Conservation (phyloP, 192 early-diverging fungal genomes). For the Paraglomus occultum region DNA sequence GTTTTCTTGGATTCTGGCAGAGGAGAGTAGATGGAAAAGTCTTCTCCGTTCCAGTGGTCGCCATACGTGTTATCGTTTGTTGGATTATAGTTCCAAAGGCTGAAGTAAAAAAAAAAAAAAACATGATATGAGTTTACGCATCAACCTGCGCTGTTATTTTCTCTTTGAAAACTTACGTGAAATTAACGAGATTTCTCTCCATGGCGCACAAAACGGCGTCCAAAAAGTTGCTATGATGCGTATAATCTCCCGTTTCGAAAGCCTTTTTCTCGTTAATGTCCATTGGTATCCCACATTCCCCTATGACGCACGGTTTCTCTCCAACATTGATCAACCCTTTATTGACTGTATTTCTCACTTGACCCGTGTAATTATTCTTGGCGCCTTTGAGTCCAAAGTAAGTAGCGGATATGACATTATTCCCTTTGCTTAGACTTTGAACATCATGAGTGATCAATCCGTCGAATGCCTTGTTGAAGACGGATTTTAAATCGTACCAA, state of each 20-base stretch:
- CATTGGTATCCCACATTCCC: conserved; percentile 86
- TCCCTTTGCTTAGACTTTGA: conserved; percentile 68
- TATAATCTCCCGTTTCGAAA: conserved; percentile 70
- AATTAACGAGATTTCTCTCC: conserved; percentile 73
- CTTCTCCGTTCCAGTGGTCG: conserved; percentile 86
- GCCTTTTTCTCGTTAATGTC: conserved; percentile 76
- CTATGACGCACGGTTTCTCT: conserved; percentile 64
- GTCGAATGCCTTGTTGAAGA: conserved; percentile 72
- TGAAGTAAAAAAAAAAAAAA: conserved; percentile 25
- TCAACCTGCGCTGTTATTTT: not conserved
- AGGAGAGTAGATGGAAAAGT: conserved; percentile 73
- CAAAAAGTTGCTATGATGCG: conserved; percentile 69
- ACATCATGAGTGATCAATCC: conserved; percentile 80
- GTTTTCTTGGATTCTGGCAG: conserved; percentile 23
- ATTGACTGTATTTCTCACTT: conserved; percentile 64
- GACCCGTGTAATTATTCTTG: conserved; percentile 70
- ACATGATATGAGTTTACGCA: not conserved
- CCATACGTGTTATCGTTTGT: conserved; percentile 75
- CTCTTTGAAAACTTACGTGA: conserved; percentile 50
- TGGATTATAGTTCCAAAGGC: conserved; percentile 85
- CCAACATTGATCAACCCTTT: conserved; percentile 61
- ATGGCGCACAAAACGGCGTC: conserved; percentile 72
- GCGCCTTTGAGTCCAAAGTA: conserved; percentile 79
- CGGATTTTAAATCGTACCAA: conserved; percentile 82
- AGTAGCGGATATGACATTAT: conserved; percentile 69